phyloP scores from a whole-genome alignment of 2,329 filamentous ascomycete species.

The Colletotrichum limetticola region DNA sequence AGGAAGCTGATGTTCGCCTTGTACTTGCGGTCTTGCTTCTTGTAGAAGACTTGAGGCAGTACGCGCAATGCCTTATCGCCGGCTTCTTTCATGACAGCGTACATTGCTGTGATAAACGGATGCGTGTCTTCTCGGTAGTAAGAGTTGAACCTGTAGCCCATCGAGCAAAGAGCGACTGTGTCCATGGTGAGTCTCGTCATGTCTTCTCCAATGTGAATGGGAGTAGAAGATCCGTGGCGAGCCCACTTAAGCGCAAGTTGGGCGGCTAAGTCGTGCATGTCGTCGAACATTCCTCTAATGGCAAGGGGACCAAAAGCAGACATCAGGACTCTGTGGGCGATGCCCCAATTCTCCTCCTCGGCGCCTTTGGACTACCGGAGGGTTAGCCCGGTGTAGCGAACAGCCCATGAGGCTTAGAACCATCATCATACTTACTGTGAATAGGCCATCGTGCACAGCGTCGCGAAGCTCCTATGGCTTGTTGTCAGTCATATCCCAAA shows the following conservation, averaged over 20 bases:
- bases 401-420: too few species aligned
- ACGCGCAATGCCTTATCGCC: constrained; percentile 59
- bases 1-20: constrained; percentile 62
- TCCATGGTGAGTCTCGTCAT: constrained; percentile 73
- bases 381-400: background rate
- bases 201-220: constrained; percentile 66
- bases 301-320: constrained; percentile 76
- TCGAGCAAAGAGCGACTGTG: constrained; percentile 68
- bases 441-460: constrained; percentile 55
- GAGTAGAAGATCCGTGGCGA: constrained; percentile 50
- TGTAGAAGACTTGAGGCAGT: constrained; percentile 58
- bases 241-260: constrained; percentile 68
- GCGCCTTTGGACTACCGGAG: background rate
- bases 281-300: constrained; percentile 69
- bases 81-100: constrained; percentile 64
- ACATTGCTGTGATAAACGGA: constrained; percentile 65
- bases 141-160: constrained; percentile 70
- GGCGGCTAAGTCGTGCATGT: constrained; percentile 62
- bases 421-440: constrained; percentile 26
- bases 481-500: background rate
- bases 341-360: constrained; percentile 42
- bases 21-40: constrained; percentile 56
- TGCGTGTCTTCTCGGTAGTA: constrained; percentile 61
- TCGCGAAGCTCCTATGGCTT: constrained; percentile 62
- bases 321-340: constrained; percentile 73